Conservation (phyloP, 805 yeast species). For the Clavispora fructus region DNA sequence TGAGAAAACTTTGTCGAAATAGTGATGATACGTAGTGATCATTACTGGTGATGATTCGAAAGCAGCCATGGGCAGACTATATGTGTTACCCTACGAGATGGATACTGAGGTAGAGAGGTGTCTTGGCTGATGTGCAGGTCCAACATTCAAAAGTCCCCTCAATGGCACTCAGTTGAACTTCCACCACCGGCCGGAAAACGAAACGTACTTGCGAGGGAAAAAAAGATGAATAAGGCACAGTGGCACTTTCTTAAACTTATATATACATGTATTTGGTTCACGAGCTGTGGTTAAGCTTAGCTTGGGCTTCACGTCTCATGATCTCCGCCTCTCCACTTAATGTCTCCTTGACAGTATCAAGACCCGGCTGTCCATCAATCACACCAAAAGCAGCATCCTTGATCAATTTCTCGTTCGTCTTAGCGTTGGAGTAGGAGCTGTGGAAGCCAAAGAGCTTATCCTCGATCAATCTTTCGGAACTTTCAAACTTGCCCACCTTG, state of each 20-base stretch:
- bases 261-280: constrained; percentile 9
- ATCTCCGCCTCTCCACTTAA: constrained; percentile 36
- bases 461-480: constrained; percentile 27
- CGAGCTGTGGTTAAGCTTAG: constrained; percentile 20
- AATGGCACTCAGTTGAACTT: no score
- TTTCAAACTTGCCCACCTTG: constrained; percentile 29
- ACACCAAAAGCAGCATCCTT: constrained; percentile 36
- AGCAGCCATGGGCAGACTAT: background rate
- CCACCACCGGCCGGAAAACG: no score
- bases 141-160: background rate
- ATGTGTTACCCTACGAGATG: background rate
- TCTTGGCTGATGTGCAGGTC: background rate
- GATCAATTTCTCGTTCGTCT: constrained; percentile 28
- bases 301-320: constrained; percentile 33
- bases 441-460: constrained; percentile 30
- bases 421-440: constrained; percentile 23
- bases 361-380: constrained; percentile 38
- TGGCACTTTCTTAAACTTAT: background rate
- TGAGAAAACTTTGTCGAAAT: constrained; percentile 25
- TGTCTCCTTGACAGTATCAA: constrained; percentile 31
- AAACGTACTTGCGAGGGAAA: background rate
- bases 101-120: background rate
- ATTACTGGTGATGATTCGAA: background rate
- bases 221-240: background rate
- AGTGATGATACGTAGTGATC: constrained; percentile 16